Conservation (phyloP, 306 rosid species). For the Sechiopsis laciniata region DNA sequence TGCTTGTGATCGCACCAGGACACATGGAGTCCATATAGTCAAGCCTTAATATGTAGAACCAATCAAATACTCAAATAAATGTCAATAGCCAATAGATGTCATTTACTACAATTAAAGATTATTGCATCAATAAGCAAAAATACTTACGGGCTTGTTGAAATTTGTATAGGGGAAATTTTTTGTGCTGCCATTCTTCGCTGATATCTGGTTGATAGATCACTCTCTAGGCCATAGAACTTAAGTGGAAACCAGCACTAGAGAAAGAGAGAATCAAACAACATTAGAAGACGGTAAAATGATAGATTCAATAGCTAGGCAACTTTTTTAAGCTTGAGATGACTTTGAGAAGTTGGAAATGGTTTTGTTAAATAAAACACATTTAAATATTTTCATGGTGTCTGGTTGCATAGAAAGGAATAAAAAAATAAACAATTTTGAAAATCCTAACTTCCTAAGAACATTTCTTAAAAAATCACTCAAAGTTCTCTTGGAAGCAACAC, state of each 20-base stretch:
- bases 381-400: neutral
- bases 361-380: neutral
- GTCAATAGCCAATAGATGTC: neutral
- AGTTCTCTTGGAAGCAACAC: neutral
- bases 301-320: neutral
- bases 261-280: slow-evolving; percentile 19
- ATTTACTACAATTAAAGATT: slow-evolving; percentile 1
- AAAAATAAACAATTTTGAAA: neutral
- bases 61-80: slow-evolving; percentile 22
- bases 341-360: neutral
- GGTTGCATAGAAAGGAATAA: neutral
- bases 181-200: slow-evolving; percentile 55
- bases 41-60: slow-evolving; percentile 40
- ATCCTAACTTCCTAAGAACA: neutral
- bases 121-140: neutral
- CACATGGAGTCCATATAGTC: slow-evolving; percentile 68
- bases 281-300: slow-evolving; percentile 2
- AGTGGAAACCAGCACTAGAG: slow-evolving; percentile 76
- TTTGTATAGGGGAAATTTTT: slow-evolving; percentile 52
- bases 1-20: slow-evolving; percentile 48
- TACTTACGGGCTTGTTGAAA: slow-evolving; percentile 69
- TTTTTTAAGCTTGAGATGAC: neutral
- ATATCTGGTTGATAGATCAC: slow-evolving; percentile 64
- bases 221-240: slow-evolving; percentile 64
- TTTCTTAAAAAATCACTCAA: neutral